Conservation (phyloP, 2,329 filamentous ascomycete species). For the Beauveria australis region DNA sequence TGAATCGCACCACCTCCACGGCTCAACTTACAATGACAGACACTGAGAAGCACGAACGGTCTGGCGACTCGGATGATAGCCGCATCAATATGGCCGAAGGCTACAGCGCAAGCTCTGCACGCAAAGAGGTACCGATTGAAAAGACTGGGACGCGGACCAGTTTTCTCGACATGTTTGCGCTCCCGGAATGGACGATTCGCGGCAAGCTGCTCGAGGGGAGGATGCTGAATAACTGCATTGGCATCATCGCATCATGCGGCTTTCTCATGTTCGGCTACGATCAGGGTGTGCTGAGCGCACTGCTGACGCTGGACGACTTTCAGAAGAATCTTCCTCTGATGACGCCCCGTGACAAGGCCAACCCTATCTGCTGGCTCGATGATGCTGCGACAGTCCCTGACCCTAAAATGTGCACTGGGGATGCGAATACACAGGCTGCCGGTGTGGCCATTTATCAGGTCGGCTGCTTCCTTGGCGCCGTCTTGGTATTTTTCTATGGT, state of each 20-base stretch:
- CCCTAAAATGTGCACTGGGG: constrained; percentile 18
- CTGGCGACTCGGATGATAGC: not conserved
- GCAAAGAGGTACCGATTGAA: not conserved
- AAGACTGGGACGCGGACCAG: not conserved
- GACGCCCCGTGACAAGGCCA: constrained; percentile 19
- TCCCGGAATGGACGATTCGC: constrained; percentile 16
- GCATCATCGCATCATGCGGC: constrained; percentile 5
- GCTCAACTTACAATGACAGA: not conserved
- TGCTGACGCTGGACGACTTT: constrained; percentile 21
- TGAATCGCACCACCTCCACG: not conserved
- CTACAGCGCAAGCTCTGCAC: not conserved
- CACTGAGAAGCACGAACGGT: not conserved
- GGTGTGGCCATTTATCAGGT: constrained; percentile 22
- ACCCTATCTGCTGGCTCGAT: constrained; percentile 19
- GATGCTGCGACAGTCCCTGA: constrained; percentile 14
- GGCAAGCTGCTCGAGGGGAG: constrained; percentile 4
- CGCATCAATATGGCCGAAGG: not conserved
- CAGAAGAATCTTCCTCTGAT: constrained; percentile 19
- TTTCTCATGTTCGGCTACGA: constrained; percentile 19
- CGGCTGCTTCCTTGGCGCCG: constrained; percentile 22
- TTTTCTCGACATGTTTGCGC: constrained; percentile 15
- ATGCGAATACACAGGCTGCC: constrained; percentile 22
- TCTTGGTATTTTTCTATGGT: constrained; percentile 22
- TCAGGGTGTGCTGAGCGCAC: constrained; percentile 21
- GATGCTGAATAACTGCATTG: constrained; percentile 2